phyloP scores from a whole-genome alignment of 2,329 filamentous ascomycete species.

The Xylariales sp. region DNA sequence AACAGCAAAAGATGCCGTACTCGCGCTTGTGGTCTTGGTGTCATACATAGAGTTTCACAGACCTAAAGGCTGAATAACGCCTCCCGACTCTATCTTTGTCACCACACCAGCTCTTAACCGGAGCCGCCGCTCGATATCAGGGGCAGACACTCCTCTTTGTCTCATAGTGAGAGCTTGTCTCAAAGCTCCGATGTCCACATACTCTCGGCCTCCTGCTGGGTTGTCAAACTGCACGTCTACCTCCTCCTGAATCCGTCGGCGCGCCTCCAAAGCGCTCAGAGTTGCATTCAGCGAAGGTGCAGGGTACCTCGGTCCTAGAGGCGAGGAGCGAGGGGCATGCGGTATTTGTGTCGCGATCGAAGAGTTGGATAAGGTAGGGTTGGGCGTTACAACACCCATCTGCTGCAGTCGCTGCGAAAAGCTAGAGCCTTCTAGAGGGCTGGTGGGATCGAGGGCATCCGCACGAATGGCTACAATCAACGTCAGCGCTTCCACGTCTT shows the following conservation, averaged over 20 bases:
- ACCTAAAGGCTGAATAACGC: too few relatives aligned
- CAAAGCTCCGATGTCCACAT: conserved; percentile 43
- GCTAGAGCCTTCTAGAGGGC: conserved; percentile 30
- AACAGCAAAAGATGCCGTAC: too few relatives aligned
- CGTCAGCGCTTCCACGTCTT: neutral
- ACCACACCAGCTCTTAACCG: conserved; percentile 41
- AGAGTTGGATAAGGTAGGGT: conserved; percentile 48
- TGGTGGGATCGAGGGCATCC: conserved; percentile 37
- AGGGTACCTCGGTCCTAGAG: conserved; percentile 13
- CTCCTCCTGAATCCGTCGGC: conserved; percentile 36
- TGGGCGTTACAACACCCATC: conserved; percentile 52
- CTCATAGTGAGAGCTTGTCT: conserved; percentile 41
- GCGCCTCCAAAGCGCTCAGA: conserved; percentile 43
- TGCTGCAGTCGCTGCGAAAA: conserved; percentile 48
- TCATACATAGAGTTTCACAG: too few relatives aligned
- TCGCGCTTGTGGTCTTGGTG: too few relatives aligned
- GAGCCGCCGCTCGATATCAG: conserved; percentile 42
- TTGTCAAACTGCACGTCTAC: conserved; percentile 40
- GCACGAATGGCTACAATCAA: conserved; percentile 31
- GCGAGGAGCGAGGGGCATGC: neutral
- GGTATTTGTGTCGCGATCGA: conserved; percentile 32
- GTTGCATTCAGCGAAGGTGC: conserved; percentile 36
- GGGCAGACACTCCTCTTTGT: conserved; percentile 29
- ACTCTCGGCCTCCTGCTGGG: conserved; percentile 36
- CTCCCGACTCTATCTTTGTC: conserved; percentile 35